phyloP scores from a whole-genome alignment of 1,284 basidiomycete species.

The Apiotrichum mycotoxinovorans region DNA sequence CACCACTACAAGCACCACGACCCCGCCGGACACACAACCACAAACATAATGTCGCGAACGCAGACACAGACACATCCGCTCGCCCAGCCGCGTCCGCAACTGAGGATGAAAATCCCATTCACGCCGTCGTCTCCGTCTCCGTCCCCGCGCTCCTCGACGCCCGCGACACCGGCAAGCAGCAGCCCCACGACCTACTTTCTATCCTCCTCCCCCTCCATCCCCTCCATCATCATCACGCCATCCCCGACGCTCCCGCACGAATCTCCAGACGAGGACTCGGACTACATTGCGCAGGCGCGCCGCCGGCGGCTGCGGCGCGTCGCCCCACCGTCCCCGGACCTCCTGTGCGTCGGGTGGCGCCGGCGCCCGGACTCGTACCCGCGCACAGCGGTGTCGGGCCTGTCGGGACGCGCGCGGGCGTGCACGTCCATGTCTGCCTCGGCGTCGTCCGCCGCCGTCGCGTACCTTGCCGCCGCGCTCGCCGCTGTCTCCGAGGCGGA shows the following conservation, averaged over 20 bases:
- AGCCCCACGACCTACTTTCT: background rate
- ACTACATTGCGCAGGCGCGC: constrained; percentile 2
- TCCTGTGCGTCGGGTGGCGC: constrained; percentile 1
- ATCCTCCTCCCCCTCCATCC: background rate
- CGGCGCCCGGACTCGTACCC: background rate
- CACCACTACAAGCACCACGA: no score
- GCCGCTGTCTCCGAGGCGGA: no score
- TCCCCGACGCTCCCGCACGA: background rate
- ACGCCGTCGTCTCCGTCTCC: background rate
- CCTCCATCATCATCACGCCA: constrained; percentile 1
- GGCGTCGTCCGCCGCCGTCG: no score
- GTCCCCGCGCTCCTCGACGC: background rate
- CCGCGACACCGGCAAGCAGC: background rate
- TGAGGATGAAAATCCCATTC: background rate
- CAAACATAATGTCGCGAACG: no score
- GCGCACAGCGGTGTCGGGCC: no score
- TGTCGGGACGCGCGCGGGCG: no score
- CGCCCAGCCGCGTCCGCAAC: background rate
- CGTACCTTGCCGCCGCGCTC: no score
- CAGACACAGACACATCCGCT: no score
- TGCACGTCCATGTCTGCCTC: no score
- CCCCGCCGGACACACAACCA: no score
- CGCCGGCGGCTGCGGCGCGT: background rate
- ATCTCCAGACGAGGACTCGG: background rate
- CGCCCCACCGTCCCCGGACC: background rate